A percentile compares a stretch with the other conserved stretches of the same genome.
phyloP scores from a whole-genome alignment of 129 eudicot genomes.

The Artemisia tridentata region DNA sequence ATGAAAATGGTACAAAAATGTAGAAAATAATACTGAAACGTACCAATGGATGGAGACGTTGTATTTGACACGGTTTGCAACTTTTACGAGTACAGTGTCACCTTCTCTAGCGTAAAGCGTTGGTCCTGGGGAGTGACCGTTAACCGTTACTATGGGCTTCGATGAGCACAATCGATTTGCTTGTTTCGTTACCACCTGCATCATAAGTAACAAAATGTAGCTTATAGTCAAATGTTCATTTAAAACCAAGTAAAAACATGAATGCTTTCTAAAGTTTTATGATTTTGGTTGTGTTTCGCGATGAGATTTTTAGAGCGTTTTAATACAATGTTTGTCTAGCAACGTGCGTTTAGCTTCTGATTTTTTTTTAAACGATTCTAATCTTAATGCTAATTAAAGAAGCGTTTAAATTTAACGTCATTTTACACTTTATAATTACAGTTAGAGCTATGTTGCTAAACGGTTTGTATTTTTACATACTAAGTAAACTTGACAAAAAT shows the following conservation, averaged over 20 bases:
- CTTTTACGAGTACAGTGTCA: slow-evolving; percentile 62
- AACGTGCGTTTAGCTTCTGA: too few relatives aligned
- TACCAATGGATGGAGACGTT: slow-evolving; percentile 82
- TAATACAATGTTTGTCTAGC: too few relatives aligned
- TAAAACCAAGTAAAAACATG: too few relatives aligned
- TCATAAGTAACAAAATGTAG: background rate
- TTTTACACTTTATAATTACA: too few relatives aligned
- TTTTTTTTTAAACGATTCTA: too few relatives aligned
- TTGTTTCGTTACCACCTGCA: slow-evolving; percentile 61
- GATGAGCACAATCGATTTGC: slow-evolving; percentile 57
- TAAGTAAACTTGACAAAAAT: too few relatives aligned
- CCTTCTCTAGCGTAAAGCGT: slow-evolving; percentile 77
- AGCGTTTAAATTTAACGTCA: too few relatives aligned
- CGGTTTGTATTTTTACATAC: background rate
- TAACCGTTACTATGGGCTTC: slow-evolving; percentile 68
- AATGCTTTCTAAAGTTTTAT: too few relatives aligned
- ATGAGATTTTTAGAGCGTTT: too few relatives aligned
- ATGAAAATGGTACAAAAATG: background rate
- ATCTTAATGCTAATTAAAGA: background rate
- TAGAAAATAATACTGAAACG: background rate
- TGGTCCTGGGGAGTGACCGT: slow-evolving; percentile 71
- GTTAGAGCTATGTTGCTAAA: background rate
- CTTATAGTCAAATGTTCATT: too few relatives aligned
- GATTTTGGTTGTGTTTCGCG: too few relatives aligned
- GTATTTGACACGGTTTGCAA: slow-evolving; percentile 68